Evolutionary conservation across 2,329 filamentous ascomycete genomes (phyloP).

Genomic region (Penicillium sp.): DNA sequence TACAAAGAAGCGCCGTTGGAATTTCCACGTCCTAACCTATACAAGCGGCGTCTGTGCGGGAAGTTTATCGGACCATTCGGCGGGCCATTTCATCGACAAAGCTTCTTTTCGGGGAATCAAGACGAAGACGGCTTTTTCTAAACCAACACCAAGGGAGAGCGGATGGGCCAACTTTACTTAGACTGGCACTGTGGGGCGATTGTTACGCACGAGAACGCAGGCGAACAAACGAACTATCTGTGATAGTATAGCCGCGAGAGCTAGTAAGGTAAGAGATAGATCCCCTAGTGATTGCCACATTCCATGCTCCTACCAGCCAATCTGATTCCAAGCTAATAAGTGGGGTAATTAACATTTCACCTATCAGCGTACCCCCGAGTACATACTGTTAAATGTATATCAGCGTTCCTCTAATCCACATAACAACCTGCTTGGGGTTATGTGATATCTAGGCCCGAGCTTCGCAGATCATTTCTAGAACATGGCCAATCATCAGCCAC

Average conservation of each 20-base stretch:
- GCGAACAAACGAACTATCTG: not conserved
- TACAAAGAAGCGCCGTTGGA: not conserved
- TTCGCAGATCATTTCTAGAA: not conserved
- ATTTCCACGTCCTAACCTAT: not conserved
- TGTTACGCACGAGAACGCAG: constrained; percentile 8
- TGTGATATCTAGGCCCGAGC: not conserved
- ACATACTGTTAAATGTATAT: too few relatives aligned
- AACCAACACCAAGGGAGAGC: too few relatives aligned
- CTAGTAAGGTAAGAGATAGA: too few relatives aligned
- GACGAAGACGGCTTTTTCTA: not conserved
- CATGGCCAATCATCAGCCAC: not conserved
- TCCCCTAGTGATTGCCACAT: too few relatives aligned
- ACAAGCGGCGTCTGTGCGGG: not conserved
- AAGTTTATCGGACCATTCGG: not conserved
- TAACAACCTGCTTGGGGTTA: not conserved
- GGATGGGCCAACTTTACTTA: too few relatives aligned
- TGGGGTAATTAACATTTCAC: not conserved
- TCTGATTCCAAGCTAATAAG: not conserved
- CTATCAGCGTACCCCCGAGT: too few relatives aligned
- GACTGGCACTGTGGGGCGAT: constrained; percentile 8
- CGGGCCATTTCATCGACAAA: not conserved
- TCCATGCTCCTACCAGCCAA: too few relatives aligned
- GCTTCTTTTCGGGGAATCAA: constrained; percentile 10
- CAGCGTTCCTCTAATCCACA: not conserved
- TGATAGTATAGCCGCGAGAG: not conserved